Conservation (phyloP, 208 protist species). For the Leishmania lainsoni region DNA sequence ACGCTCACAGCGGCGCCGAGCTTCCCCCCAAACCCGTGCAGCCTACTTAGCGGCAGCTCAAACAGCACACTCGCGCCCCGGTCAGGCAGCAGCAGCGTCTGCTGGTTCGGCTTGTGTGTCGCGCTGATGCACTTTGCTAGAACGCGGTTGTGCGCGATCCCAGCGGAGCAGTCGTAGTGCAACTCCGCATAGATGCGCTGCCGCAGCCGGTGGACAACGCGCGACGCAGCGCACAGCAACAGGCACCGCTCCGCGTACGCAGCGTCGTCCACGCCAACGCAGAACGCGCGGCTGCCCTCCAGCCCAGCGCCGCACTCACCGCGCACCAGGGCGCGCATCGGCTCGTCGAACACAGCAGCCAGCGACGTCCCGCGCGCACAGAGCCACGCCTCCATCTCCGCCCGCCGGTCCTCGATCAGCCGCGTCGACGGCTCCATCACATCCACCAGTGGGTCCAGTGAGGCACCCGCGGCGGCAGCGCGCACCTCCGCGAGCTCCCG, state of each 20-base stretch:
- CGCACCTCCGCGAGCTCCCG: slow-evolving; percentile 43
- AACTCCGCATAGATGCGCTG: slow-evolving; percentile 54
- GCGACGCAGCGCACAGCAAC: slow-evolving; percentile 62
- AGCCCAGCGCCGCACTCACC: slow-evolving; percentile 19
- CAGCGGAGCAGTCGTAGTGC: slow-evolving; percentile 85
- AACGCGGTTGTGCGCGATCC: slow-evolving; percentile 84
- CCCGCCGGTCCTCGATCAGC: slow-evolving; percentile 56
- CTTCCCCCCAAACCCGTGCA: slow-evolving; percentile 76
- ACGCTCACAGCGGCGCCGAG: slow-evolving; percentile 64
- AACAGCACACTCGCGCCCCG: slow-evolving; percentile 59
- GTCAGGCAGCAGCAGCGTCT: slow-evolving; percentile 76
- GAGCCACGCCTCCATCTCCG: slow-evolving; percentile 61
- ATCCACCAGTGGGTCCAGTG: slow-evolving; percentile 39
- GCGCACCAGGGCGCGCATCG: slow-evolving; percentile 54
- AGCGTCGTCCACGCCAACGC: slow-evolving; percentile 22
- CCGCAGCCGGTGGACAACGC: slow-evolving; percentile 18
- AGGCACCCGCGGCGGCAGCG: slow-evolving; percentile 15
- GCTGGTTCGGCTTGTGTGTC: slow-evolving; percentile 85
- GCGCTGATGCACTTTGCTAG: slow-evolving; percentile 87
- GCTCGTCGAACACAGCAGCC: slow-evolving; percentile 52
- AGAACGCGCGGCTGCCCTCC: slow-evolving; percentile 42
- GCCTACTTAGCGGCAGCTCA: slow-evolving; percentile 26
- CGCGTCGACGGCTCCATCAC: slow-evolving; percentile 58
- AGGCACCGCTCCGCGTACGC: slow-evolving; percentile 45
- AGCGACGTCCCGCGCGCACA: slow-evolving; percentile 45